Conservation (phyloP, 192 early-diverging fungal genomes). For the Dimargaris cristalligena region DNA sequence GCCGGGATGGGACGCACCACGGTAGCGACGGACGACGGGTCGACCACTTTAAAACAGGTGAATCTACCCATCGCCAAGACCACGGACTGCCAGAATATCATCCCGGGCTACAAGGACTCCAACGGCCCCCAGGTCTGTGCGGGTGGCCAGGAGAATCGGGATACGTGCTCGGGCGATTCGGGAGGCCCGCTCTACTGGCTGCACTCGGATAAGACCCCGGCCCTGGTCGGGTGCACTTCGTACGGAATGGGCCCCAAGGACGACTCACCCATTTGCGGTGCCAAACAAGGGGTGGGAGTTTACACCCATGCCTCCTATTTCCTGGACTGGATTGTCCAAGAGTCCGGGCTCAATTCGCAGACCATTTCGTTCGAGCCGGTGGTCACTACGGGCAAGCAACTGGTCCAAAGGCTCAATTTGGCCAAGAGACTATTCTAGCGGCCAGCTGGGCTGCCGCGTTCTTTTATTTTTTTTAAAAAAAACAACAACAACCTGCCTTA, state of each 20-base stretch:
- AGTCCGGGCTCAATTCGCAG: background rate
- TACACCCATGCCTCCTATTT: background rate
- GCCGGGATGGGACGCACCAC: background rate
- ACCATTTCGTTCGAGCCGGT: no score
- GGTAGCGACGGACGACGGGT: background rate
- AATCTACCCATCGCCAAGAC: background rate
- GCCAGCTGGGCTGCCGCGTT: no score
- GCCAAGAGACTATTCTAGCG: no score
- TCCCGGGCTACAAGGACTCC: background rate
- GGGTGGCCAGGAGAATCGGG: background rate
- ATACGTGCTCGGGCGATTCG: slow-evolving; percentile 30
- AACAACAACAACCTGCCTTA: no score
- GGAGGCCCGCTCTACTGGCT: slow-evolving; percentile 22
- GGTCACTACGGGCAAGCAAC: no score
- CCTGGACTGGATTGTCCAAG: background rate
- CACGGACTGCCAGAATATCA: background rate
- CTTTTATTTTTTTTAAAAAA: no score
- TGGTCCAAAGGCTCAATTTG: no score
- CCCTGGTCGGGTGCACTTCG: background rate
- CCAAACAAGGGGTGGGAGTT: background rate
- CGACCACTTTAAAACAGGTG: background rate
- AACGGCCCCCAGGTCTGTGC: slow-evolving; percentile 1
- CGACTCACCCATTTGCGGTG: background rate
- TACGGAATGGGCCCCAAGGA: no score
- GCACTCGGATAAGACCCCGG: no score